Base-by-base conservation (phyloP, 192 early-diverging fungal genomes). In the Mortierella alpina region DNA sequence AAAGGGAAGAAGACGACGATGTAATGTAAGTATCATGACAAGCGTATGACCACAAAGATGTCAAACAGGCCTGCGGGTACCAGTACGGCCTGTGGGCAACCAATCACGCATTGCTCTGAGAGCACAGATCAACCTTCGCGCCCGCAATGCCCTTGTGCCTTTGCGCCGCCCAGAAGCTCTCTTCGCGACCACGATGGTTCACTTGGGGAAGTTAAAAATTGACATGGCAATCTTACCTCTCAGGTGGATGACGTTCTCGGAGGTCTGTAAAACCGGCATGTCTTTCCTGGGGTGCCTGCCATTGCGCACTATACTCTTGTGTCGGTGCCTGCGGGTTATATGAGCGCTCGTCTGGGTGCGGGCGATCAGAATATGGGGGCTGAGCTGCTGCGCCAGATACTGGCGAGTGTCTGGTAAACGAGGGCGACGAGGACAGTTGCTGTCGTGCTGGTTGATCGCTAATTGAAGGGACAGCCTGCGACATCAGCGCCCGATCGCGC, bases 201-300 rank as follows among this genome's bases (percentile, higher is more conserved):
- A 59, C 15, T 59, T 59, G 31, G 31, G 31, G 40, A n/a, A 42
- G 42, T 40, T 2, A 58, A 39, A 41, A 17, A 6, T 65, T 4
- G 23, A 52, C 51, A 20, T 44, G 18, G 39, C n/a, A 12, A 51
- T 23, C 40, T 22, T 70, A 70, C 68, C 68, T 70, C 60, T 23
- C 31, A 15, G 68, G 47, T 31, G 23, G 68, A 60, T 70, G 42
- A 8, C 68, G 68, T 47, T 70, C 68, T 22, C 49, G 68, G 17
- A 48, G 47, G 39, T 60, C 68, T 20, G 51, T 42, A 23, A 51
- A 70, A n/a, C 46, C 58, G n/a, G 44, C 47, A 18, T 70, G 57
- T 48, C 40, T 70, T 56, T 31, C 68, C 17, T 70, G 48, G 31
- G 18, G 47, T 42, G 49, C 31, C 22, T 42, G 44, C 44, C 66